Evolutionary conservation across 1,139 yeast species (phyloP).

Genomic region (Debaryomyces nepalensis): DNA sequence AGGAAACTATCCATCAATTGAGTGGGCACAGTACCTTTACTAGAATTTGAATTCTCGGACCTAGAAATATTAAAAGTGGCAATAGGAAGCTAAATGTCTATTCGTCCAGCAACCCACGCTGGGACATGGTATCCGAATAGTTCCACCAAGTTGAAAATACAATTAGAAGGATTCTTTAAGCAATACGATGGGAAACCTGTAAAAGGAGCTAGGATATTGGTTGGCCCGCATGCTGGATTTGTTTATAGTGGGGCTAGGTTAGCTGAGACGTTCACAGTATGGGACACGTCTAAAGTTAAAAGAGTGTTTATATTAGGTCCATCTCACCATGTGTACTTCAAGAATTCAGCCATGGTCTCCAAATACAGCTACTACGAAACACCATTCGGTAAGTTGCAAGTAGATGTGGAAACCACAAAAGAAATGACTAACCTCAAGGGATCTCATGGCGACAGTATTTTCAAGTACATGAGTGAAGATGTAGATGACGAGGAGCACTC

Average conservation of each 20-base stretch:
- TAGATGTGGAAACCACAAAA: slow-evolving; percentile 56
- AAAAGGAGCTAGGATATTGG: slow-evolving; percentile 64
- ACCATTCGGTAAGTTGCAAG: slow-evolving; percentile 76
- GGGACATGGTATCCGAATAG: slow-evolving; percentile 83
- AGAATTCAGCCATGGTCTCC: slow-evolving; percentile 60
- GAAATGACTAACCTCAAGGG: slow-evolving; percentile 27
- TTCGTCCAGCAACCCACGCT: slow-evolving; percentile 78
- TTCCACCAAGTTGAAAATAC: slow-evolving; percentile 19
- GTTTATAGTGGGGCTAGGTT: slow-evolving; percentile 77
- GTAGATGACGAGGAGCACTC: slow-evolving; percentile 90
- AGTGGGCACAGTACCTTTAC: neutral
- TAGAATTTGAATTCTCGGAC: neutral
- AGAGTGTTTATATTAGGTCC: slow-evolving; percentile 88
- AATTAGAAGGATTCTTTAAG: slow-evolving; percentile 11
- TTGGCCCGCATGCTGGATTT: slow-evolving; percentile 90
- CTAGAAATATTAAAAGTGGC: neutral
- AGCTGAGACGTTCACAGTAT: slow-evolving; percentile 74
- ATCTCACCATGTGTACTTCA: slow-evolving; percentile 87
- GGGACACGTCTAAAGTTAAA: slow-evolving; percentile 63
- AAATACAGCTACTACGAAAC: slow-evolving; percentile 66
- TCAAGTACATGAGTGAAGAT: slow-evolving; percentile 59
- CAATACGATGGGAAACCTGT: slow-evolving; percentile 24
- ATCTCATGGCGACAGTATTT: slow-evolving; percentile 25
- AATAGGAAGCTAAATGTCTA: slow-evolving; percentile 24
- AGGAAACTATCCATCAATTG: neutral